These are phyloP conservation scores for Brasenia schreberi DNA, from an alignment of 164 flowering plant genomes.

Conservation along the genomic window DNA sequence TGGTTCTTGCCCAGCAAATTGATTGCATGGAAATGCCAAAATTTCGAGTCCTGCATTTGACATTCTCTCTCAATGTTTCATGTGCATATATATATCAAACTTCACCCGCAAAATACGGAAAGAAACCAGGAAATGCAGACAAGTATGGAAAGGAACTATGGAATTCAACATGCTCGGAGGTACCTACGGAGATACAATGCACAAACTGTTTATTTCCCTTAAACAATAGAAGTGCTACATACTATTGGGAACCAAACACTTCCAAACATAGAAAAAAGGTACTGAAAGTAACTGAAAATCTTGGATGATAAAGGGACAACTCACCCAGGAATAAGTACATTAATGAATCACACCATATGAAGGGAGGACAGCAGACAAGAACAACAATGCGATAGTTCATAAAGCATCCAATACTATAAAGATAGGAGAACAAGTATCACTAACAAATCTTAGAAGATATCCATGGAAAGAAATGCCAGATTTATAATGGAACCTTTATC, in stretches of 20 bases:
- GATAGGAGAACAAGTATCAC: neutral
- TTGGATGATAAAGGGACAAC: neutral
- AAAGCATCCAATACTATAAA: neutral
- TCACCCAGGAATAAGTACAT: neutral
- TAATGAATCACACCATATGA: neutral
- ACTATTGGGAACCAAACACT: too few species aligned
- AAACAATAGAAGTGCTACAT: too few species aligned
- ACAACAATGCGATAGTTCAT: too few species aligned
- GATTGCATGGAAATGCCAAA: conserved; percentile 97
- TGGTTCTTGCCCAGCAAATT: conserved; percentile 82
- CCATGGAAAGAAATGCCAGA: neutral
- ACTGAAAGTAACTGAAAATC: neutral
- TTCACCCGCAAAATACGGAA: too few species aligned
- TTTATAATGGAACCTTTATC: conserved; percentile 33
- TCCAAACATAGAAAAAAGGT: too few species aligned
- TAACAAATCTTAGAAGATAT: neutral
- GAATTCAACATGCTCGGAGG: too few species aligned
- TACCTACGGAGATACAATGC: too few species aligned
- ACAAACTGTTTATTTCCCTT: too few species aligned
- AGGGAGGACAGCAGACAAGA: neutral
- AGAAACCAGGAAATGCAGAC: too few species aligned
- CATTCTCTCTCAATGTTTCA: too few species aligned
- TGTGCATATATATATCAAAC: too few species aligned
- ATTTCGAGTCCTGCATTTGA: conserved; percentile 54
- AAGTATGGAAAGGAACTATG: too few species aligned